Conservation (phyloP, 352 stramenopile genomes). For the Phytopythium kandeliae region DNA sequence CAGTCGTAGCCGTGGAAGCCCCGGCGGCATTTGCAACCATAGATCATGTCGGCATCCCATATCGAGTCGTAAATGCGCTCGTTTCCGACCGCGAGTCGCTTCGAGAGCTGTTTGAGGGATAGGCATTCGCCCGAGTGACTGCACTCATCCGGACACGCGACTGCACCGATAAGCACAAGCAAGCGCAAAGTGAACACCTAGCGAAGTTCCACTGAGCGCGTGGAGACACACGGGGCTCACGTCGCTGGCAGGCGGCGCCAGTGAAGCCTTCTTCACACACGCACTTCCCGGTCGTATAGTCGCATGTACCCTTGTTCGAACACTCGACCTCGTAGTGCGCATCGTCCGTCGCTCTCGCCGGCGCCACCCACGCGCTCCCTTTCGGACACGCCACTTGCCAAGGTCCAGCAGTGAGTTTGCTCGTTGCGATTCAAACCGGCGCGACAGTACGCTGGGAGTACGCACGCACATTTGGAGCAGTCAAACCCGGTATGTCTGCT, state of each 20-base stretch:
- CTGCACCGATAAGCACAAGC: constrained; percentile 12
- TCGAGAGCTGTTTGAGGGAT: constrained; percentile 60
- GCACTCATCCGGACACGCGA: constrained; percentile 43
- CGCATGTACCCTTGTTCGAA: constrained; percentile 69
- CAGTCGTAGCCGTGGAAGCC: constrained; percentile 84
- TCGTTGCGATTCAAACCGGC: no score
- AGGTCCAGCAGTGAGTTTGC: neutral
- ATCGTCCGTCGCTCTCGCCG: constrained; percentile 38
- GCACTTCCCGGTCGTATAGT: constrained; percentile 43
- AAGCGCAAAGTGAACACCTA: neutral
- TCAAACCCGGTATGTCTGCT: constrained; percentile 45
- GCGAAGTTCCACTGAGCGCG: no score
- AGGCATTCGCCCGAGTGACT: constrained; percentile 47
- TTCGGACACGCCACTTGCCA: constrained; percentile 34
- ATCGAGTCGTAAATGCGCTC: constrained; percentile 43
- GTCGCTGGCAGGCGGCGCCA: constrained; percentile 56
- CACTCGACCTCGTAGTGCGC: constrained; percentile 69
- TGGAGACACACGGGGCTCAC: constrained; percentile 23
- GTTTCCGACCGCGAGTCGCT: constrained; percentile 28
- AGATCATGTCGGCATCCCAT: constrained; percentile 79
- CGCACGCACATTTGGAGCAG: constrained; percentile 51
- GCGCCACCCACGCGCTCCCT: constrained; percentile 51
- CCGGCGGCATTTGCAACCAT: constrained; percentile 84
- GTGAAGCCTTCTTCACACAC: constrained; percentile 65
- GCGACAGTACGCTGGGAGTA: no score